A percentile compares a stretch with the other conserved stretches of the same genome.
Conservation (phyloP, 2,329 filamentous ascomycete species). For the Ascochyta koolunga region DNA sequence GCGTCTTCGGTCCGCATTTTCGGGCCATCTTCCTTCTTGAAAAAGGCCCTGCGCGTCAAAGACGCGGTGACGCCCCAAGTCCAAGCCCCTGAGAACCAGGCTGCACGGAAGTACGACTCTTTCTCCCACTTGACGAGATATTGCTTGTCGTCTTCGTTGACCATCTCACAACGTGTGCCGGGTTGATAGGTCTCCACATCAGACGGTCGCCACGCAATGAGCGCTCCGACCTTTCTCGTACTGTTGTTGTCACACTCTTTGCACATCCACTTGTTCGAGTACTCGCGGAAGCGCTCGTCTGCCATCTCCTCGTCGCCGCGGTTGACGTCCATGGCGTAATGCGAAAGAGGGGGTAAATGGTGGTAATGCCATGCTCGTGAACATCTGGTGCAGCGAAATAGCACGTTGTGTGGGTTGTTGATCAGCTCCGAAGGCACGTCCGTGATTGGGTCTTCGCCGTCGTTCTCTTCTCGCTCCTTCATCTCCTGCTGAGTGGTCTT, state of each 20-base stretch:
- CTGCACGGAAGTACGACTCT: conserved; percentile 79
- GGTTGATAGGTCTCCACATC: conserved; percentile 62
- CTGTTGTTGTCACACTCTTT: conserved; percentile 71
- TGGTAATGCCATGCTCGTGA: conserved; percentile 82
- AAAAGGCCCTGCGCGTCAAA: conserved; percentile 75
- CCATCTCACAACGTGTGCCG: conserved; percentile 59
- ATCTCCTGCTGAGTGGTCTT: conserved; percentile 83
- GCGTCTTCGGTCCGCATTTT: conserved; percentile 77
- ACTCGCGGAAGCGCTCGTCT: conserved; percentile 71
- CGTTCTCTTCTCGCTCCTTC: conserved; percentile 77
- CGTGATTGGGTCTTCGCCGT: conserved; percentile 76
- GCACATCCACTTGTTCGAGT: conserved; percentile 78
- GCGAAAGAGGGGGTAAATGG: conserved; percentile 69
- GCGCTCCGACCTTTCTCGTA: conserved; percentile 69
- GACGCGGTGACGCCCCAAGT: conserved; percentile 72
- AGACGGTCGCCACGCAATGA: conserved; percentile 86
- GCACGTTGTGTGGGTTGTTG: conserved; percentile 75
- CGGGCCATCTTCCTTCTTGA: conserved; percentile 71
- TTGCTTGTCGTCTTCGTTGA: conserved; percentile 81
- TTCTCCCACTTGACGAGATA: conserved; percentile 90
- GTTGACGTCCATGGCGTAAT: conserved; percentile 51
- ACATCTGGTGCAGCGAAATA: conserved; percentile 84
- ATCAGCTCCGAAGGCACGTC: conserved; percentile 66
- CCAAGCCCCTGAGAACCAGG: conserved; percentile 91
- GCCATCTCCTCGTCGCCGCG: conserved; percentile 58